Evolutionary conservation across 371 early-diverging fungal species (phyloP).

Genomic region (Actinomucor elegans): DNA sequence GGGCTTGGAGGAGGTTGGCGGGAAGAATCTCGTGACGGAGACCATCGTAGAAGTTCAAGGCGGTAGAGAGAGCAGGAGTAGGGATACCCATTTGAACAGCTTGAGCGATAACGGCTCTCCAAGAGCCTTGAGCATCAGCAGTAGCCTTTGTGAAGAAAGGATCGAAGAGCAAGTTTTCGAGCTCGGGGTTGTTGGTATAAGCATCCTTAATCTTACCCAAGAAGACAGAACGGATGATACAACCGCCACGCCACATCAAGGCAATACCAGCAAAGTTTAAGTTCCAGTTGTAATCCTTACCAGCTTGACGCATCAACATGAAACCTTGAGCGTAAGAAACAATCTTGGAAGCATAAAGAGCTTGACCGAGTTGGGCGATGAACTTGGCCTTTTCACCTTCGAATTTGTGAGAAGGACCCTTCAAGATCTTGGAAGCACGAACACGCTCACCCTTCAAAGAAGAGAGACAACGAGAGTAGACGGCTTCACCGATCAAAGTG

Average conservation of each 20-base stretch:
- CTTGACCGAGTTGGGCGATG: slow-evolving; percentile 87
- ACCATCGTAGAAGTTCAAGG: slow-evolving; percentile 96
- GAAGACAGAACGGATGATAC: slow-evolving; percentile 97
- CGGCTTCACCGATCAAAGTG: slow-evolving; percentile 97
- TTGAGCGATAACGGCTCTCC: slow-evolving; percentile 89
- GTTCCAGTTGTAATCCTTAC: slow-evolving; percentile 91
- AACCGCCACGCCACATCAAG: slow-evolving; percentile 99
- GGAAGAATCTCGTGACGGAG: slow-evolving; percentile 88
- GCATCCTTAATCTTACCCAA: slow-evolving; percentile 95
- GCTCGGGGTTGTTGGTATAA: slow-evolving; percentile 81
- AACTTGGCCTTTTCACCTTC: slow-evolving; percentile 85
- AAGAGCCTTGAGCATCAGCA: slow-evolving; percentile 79
- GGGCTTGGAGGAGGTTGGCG: slow-evolving; percentile 96
- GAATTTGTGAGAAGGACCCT: slow-evolving; percentile 71
- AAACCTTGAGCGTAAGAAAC: slow-evolving; percentile 99
- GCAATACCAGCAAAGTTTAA: slow-evolving; percentile 96
- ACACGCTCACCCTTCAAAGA: slow-evolving; percentile 93
- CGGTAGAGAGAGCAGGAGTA: slow-evolving; percentile 89
- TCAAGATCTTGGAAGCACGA: slow-evolving; percentile 83
- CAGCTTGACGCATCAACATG: slow-evolving; percentile 97
- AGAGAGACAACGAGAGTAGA: slow-evolving; percentile 96
- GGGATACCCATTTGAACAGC: slow-evolving; percentile 88
- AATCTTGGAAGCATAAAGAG: slow-evolving; percentile 96
- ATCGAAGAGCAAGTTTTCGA: slow-evolving; percentile 89
- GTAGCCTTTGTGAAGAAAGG: slow-evolving; percentile 93